Evolutionary conservation across 2,329 filamentous ascomycete genomes (phyloP), one percentile per base, ranked within the genome.

Genomic region (Fusarium drepaniforme): DNA sequence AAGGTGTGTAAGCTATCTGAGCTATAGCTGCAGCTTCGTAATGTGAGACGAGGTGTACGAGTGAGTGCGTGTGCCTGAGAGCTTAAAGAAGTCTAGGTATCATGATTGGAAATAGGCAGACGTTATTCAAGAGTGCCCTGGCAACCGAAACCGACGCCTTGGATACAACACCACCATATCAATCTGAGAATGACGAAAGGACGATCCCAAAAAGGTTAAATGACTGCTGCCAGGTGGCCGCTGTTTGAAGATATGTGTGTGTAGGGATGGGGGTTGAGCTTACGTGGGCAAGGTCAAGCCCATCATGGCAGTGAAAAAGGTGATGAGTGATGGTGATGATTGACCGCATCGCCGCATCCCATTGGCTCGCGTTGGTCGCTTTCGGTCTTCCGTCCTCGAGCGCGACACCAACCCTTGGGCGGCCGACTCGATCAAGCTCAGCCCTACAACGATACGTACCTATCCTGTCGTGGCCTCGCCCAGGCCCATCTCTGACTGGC

Each of bases 361-460:
- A 77, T 77, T 77, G 72, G 72, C 23, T 70, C 60, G 63, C 70
- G 64, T 42, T 57, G 18, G 37, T 67, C 69, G 35, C 67, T 46
- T 64, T 76, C 65, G 74, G 63, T 73, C 49, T 67, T 66, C 62
- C 28, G 56, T 46, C 12, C 44, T 46, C 46, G 38, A 66, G 35
- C n/a, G 51, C 72, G 70, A 74, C 63, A 67, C 37, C 57, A 67
- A 51, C 33, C 21, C 61, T 59, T 42, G 64, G 51, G 67, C 72
- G 71, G 74, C 70, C 64, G 69, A 70, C 68, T 62, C 37, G 59
- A 49, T 49, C 15, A 49, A 75, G 57, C 74, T 77, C 75, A 77
- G 75, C 75, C 75, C 74, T 77, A 77, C 65, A 33, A 70, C 58
- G 35, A 74, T 60, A 62, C 57, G 73, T 73, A 68, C 53, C 59